Evolutionary conservation across 1,284 basidiomycete species (phyloP).

Genomic region (Papiliotrema nemorosa): DNA sequence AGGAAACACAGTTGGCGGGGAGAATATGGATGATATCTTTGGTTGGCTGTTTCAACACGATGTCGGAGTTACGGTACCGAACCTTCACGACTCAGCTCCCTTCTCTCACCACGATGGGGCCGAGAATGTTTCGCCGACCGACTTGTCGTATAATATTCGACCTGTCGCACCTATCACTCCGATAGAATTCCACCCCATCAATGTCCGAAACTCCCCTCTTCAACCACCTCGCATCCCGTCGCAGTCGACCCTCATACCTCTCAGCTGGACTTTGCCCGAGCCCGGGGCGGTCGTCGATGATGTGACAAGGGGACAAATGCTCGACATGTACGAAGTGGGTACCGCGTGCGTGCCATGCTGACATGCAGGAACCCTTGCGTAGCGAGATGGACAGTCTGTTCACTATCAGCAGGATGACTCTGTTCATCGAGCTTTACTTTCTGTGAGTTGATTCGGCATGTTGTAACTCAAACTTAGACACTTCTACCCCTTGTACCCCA

Average conservation of each 20-base stretch:
- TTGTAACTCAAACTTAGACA: conserved; percentile 9
- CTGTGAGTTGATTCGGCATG: conserved; percentile 11
- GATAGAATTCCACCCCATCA: neutral
- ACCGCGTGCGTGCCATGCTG: neutral
- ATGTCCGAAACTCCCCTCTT: neutral
- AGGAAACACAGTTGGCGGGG: conserved; percentile 1
- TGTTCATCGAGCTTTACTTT: conserved; percentile 30
- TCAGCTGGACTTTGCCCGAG: neutral
- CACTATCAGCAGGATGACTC: conserved; percentile 12
- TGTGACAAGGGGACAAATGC: conserved; percentile 1
- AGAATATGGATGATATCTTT: conserved; percentile 17
- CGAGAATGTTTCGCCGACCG: neutral
- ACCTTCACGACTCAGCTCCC: neutral
- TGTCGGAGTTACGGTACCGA: neutral
- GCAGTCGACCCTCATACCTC: neutral
- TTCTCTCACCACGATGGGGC: neutral
- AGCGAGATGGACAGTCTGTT: neutral
- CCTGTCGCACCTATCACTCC: neutral
- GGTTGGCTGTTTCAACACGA: conserved; percentile 13
- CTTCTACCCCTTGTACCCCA: conserved; percentile 27
- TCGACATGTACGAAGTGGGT: conserved; percentile 8
- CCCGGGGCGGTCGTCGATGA: neutral
- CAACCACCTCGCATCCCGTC: neutral
- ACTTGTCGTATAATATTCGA: neutral
- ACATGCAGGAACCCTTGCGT: neutral